Evolutionary conservation across 1,284 basidiomycete species (phyloP).

Genomic region (Puccinia polysora): DNA sequence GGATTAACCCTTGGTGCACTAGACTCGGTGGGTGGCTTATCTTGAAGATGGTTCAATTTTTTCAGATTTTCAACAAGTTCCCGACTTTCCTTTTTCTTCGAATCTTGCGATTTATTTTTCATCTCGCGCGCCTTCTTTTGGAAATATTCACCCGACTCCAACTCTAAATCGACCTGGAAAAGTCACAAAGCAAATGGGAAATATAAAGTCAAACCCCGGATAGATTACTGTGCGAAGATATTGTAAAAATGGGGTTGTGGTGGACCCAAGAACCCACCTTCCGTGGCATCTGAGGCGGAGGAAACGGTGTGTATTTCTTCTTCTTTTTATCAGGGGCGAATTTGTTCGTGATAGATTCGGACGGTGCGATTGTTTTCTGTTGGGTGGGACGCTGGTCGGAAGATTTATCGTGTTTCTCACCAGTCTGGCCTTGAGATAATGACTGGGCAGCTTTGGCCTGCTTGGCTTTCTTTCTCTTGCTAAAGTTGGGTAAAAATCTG

Average conservation of each 20-base stretch:
- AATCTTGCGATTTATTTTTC: not conserved
- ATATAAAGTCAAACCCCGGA: not conserved
- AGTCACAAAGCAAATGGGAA: not conserved
- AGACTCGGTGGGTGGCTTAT: not conserved
- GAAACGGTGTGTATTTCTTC: slow-evolving; percentile 99
- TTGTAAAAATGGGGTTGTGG: not conserved
- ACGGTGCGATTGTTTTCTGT: slow-evolving; percentile 5
- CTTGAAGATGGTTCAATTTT: slow-evolving; percentile 4
- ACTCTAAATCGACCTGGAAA: slow-evolving; percentile 76
- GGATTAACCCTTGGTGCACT: slow-evolving; percentile 4
- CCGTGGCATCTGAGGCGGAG: slow-evolving; percentile 83
- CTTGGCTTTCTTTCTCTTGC: slow-evolving; percentile 84
- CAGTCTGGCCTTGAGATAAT: not conserved
- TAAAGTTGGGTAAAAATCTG: slow-evolving; percentile 93
- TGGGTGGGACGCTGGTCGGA: too few species aligned
- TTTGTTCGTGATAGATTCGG: slow-evolving; percentile 44
- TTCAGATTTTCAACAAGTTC: slow-evolving; percentile 11
- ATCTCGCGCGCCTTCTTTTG: slow-evolving; percentile 60
- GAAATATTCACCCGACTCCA: slow-evolving; percentile 97
- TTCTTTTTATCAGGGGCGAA: slow-evolving; percentile 59
- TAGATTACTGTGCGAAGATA: too few species aligned
- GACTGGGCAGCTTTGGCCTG: slow-evolving; percentile 65
- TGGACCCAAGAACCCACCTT: slow-evolving; percentile 61
- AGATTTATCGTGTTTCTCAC: too few species aligned
- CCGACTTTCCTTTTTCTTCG: slow-evolving; percentile 7